Evolutionary conservation across 2,329 filamentous ascomycete genomes (phyloP).

Genomic region (Stromatinia cepivora): DNA sequence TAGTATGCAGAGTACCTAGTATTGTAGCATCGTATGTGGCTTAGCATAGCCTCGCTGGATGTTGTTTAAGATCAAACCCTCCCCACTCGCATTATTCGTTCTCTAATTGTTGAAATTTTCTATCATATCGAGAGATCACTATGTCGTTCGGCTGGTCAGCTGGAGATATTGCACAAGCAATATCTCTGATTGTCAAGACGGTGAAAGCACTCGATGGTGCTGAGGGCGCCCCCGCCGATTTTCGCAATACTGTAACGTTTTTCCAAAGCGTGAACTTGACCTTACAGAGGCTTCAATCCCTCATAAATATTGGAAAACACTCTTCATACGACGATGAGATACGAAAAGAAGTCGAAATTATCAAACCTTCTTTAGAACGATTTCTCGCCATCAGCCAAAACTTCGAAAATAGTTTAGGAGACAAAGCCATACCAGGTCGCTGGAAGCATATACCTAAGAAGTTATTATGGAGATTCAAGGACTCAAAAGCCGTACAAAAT

Average conservation of each 20-base stretch:
- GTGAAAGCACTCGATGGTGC: slow-evolving; percentile 20
- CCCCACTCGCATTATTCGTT: background rate
- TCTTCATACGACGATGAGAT: slow-evolving; percentile 1
- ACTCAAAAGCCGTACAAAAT: background rate
- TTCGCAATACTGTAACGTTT: slow-evolving; percentile 1
- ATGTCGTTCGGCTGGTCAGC: slow-evolving; percentile 29
- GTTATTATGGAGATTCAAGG: background rate
- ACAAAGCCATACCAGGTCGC: background rate
- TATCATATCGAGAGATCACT: background rate
- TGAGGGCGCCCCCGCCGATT: slow-evolving; percentile 8
- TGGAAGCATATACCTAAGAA: background rate
- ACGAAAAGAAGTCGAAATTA: background rate
- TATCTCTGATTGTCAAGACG: slow-evolving; percentile 18
- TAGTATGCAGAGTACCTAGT: background rate
- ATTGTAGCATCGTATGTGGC: background rate
- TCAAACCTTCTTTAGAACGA: background rate
- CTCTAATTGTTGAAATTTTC: background rate
- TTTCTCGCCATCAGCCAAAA: background rate
- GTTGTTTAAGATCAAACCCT: background rate
- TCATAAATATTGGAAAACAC: background rate
- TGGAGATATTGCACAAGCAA: slow-evolving; percentile 23
- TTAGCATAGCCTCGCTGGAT: background rate
- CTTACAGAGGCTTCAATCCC: background rate
- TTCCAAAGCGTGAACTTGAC: background rate
- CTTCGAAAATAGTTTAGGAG: background rate